A percentile compares a stretch with the other conserved stretches of the same genome.
These are phyloP conservation scores for Russula virescens DNA, from an alignment of 768 basidiomycete species.

Conservation along the genomic window DNA sequence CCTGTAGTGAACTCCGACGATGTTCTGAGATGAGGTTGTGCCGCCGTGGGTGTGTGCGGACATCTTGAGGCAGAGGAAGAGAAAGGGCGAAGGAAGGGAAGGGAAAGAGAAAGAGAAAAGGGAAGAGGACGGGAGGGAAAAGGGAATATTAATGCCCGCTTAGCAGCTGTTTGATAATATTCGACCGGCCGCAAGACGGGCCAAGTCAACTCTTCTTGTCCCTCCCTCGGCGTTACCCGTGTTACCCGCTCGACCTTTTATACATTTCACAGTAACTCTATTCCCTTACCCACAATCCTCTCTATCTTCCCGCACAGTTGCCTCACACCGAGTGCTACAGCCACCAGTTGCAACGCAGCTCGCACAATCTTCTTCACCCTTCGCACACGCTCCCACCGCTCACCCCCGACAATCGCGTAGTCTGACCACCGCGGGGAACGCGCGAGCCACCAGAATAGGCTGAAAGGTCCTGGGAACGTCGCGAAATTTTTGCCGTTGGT, in stretches of 20 bases:
- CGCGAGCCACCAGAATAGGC: constrained; percentile 48
- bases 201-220: neutral
- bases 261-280: neutral
- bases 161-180: neutral
- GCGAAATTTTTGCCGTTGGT: constrained; percentile 37
- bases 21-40: constrained; percentile 58
- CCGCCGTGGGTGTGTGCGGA: constrained; percentile 41
- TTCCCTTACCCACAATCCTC: neutral
- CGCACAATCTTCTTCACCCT: neutral
- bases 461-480: constrained; percentile 50
- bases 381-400: constrained; percentile 32
- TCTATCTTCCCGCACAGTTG: too few species aligned
- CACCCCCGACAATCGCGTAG: constrained; percentile 39
- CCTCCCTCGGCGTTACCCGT: constrained; percentile 1
- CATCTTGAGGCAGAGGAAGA: constrained; percentile 26
- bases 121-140: constrained; percentile 10
- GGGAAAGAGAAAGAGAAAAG: constrained; percentile 14
- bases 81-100: constrained; percentile 15
- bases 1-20: constrained; percentile 95
- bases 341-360: neutral
- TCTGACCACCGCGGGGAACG: constrained; percentile 39
- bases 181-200: neutral
- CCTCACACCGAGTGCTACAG: neutral
- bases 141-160: constrained; percentile 1
- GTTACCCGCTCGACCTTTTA: neutral